Conservation (phyloP, 2,329 filamentous ascomycete species). For the Trichoderma pleuroti region DNA sequence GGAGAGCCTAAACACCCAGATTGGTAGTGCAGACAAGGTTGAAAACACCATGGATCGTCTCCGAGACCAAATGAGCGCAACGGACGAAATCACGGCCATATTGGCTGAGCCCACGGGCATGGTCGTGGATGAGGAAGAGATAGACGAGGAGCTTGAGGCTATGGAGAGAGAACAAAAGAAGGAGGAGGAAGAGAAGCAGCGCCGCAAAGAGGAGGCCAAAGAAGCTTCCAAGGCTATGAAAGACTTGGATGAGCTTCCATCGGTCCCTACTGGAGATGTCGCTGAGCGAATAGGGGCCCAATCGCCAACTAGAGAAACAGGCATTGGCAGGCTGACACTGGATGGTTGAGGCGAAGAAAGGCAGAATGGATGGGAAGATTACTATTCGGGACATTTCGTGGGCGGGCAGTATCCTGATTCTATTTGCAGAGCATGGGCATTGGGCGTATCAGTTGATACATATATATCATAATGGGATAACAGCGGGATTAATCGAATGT, state of each 20-base stretch:
- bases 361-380: background rate
- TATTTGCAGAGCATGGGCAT: background rate
- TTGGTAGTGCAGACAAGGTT: conserved; percentile 73
- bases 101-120: conserved; percentile 59
- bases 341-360: background rate
- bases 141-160: conserved; percentile 81
- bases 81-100: conserved; percentile 77
- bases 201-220: conserved; percentile 26
- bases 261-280: conserved; percentile 31
- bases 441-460: background rate
- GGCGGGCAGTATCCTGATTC: background rate
- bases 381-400: background rate
- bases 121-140: conserved; percentile 71
- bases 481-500: background rate
- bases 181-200: conserved; percentile 49
- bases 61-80: conserved; percentile 73
- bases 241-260: conserved; percentile 50
- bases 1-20: conserved; percentile 66
- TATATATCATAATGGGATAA: background rate
- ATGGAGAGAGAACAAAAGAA: conserved; percentile 61
- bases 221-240: conserved; percentile 47
- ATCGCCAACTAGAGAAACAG: conserved; percentile 38
- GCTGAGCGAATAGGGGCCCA: conserved; percentile 8
- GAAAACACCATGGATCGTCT: conserved; percentile 72
- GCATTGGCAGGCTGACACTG: conserved; percentile 34